Base-by-base conservation (phyloP, 2,329 filamentous ascomycete species). In the Diplodia intermedia region DNA sequence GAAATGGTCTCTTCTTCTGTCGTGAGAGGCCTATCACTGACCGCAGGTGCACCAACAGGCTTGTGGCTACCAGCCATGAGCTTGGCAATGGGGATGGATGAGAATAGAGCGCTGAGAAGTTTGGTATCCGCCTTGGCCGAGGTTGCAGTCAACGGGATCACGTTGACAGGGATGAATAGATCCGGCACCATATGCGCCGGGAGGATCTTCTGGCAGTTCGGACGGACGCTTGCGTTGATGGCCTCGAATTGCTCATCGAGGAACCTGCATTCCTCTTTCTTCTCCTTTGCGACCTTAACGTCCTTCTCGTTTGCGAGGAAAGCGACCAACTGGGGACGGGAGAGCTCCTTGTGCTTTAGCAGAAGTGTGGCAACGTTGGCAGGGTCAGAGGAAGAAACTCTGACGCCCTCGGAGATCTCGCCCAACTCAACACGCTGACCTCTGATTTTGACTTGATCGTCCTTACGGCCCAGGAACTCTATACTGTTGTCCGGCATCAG, bases 401-500 rank as follows among this genome's bases (percentile, higher is more conserved):
- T 76, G 3, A 77, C 75, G 50, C 78, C 75, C 11, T 73, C 74
- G 4, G 74, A 71, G 15, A 74, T 78, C 66, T 81, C 79, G 38
- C 75, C 79, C 11, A 81, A 70, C 62, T 82, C 79, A 52, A 81
- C 75, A 0, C 80, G 77, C 67, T 79, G 77, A 8, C 80, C 80
- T 20, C 79, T 78, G 56, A 82, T 74, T 66, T 73, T 73, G 57
- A 74, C 69, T 52, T 74, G 72, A 20, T 67, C 66, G 57, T 74
- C 72, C 6, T 66, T 65, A 0, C 72, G 71, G 18, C 71, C 72
- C 8, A 72, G 33, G 56, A 69, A 72, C 5, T 65, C 68, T n/a
- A 72, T 69, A 26, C 40, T 66, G 29, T 72, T 71, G 67, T 72
- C 67, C 12, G 67, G 62, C 49, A 70, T 68, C 43, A 69, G 56